Base-by-base conservation (phyloP, 495 filamentous ascomycete genomes). In the Terfezia boudieri region DNA sequence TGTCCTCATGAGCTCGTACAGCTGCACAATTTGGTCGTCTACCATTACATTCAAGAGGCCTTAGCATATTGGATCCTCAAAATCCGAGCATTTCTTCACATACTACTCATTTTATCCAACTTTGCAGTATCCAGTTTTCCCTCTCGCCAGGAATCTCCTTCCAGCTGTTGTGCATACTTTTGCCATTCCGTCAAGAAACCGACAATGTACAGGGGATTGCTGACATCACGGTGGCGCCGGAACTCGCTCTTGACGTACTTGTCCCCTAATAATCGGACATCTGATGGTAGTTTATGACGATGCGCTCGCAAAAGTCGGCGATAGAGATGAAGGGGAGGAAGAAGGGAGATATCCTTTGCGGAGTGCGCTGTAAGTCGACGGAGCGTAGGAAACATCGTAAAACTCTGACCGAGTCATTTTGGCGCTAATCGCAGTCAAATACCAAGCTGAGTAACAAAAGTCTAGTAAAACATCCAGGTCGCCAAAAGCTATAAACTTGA, bases 151-250 rank as follows among this genome's bases (percentile, higher is more conserved):
- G 73, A 66, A 46, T 92, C 81, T 0, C 87, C 86, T 60, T 96
- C 90, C 16, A 99, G 63, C 59, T 81, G 76, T 66, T 98, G 89
- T 9, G 84, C 88, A 63, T 96, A 98, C 36, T 83, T 66, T 65
- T 96, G 90, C 90, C 90, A 98, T 68, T 95, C 87, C 0, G 83
- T 89, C 60, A 96, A 71, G 64, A 98, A 98, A 67, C 77, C 46
- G 74, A 94, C 86, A 67, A 98, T 78, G 64, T 95, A 88, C 43
- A 84, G 75, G 0, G 92, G 92, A 62, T 96, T 96, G 55, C 95
- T 90, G 36, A 89, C 75, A 54, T 74, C 73, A 52, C 72, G 70
- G 64, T 96, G 90, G 7, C 79, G 79, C 51, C 86, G 73, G 59
- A 94, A 98, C 70, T 98, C 92, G 38, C 74, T 75, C 70, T 88